phyloP scores from a whole-genome alignment of 2,329 filamentous ascomycete genomes.

The Fonsecaea erecta region DNA sequence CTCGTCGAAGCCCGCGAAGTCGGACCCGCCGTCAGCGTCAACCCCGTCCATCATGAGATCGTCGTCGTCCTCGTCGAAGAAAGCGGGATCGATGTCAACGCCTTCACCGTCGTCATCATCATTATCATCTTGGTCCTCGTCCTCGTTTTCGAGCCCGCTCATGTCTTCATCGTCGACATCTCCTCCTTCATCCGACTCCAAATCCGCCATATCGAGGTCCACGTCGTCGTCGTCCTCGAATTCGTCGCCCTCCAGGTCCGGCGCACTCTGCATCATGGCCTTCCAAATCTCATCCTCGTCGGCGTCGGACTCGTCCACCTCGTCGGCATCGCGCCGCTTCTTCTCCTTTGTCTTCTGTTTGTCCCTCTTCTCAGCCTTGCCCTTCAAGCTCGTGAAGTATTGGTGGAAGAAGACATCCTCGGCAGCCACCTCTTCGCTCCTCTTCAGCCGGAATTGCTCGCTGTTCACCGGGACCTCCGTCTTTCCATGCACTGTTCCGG shows the following conservation, averaged over 20 bases:
- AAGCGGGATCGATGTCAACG: slow-evolving; percentile 36
- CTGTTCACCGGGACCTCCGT: slow-evolving; percentile 69
- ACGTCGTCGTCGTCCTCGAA: slow-evolving; percentile 59
- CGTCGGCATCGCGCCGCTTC: slow-evolving; percentile 70
- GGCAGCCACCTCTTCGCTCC: slow-evolving; percentile 80
- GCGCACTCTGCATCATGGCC: slow-evolving; percentile 79
- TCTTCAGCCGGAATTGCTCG: slow-evolving; percentile 88
- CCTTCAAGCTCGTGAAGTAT: slow-evolving; percentile 80
- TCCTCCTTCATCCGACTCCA: slow-evolving; percentile 55
- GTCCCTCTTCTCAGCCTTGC: slow-evolving; percentile 52
- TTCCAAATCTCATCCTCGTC: slow-evolving; percentile 88
- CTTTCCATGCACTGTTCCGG: slow-evolving; percentile 47
- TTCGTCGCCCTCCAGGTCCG: slow-evolving; percentile 69
- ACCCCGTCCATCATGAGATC: slow-evolving; percentile 56
- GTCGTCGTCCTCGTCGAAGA: slow-evolving; percentile 56
- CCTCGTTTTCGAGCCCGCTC: slow-evolving; percentile 45
- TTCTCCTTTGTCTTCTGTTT: slow-evolving; percentile 58
- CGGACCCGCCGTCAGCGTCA: slow-evolving; percentile 2
- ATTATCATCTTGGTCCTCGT: slow-evolving; percentile 46
- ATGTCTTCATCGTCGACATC: slow-evolving; percentile 54
- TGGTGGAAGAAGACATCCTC: slow-evolving; percentile 99
- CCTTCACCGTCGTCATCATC: slow-evolving; percentile 51
- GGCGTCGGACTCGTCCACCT: slow-evolving; percentile 55
- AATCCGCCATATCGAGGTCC: slow-evolving; percentile 60
- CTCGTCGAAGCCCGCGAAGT: slow-evolving; percentile 28